phyloP scores from a whole-genome alignment of 306 rosid genomes.

The Vachellia collinsii region DNA sequence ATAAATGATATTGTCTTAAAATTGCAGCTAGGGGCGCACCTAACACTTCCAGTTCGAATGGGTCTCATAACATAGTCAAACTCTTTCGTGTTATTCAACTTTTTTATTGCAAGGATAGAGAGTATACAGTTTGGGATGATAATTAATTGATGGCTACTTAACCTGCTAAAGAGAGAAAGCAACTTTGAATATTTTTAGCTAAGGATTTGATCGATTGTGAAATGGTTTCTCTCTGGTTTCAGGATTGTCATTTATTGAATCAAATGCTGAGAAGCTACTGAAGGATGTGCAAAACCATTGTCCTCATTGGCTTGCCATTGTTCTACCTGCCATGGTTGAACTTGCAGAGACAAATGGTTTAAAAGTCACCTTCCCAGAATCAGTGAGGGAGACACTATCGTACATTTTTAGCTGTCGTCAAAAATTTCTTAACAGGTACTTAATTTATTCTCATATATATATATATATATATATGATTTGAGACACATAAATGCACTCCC shows the following conservation, averaged over 20 bases:
- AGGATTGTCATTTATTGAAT: constrained; percentile 44
- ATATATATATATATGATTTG: too few species aligned
- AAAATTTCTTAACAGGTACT: constrained; percentile 35
- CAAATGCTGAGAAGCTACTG: constrained; percentile 36
- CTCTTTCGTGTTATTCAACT: too few species aligned
- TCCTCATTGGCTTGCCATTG: constrained; percentile 41
- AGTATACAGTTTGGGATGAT: too few species aligned
- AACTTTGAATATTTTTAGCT: too few species aligned
- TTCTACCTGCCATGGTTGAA: constrained; percentile 46
- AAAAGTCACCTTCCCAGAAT: constrained; percentile 14
- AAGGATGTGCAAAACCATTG: constrained; percentile 19
- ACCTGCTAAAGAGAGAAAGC: too few species aligned
- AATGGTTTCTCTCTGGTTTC: neutral
- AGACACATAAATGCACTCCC: neutral
- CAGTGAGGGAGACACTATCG: neutral
- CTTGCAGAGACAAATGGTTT: constrained; percentile 33
- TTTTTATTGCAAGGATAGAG: too few species aligned
- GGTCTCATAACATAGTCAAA: too few species aligned
- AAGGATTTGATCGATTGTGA: neutral
- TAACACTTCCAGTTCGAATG: too few species aligned
- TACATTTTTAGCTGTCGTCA: constrained; percentile 7
- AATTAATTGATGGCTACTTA: too few species aligned
- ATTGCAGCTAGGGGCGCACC: too few species aligned
- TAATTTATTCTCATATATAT: neutral
- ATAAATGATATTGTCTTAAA: too few species aligned